phyloP scores from a whole-genome alignment of 306 rosid species.

The Cucurbita moschata region DNA sequence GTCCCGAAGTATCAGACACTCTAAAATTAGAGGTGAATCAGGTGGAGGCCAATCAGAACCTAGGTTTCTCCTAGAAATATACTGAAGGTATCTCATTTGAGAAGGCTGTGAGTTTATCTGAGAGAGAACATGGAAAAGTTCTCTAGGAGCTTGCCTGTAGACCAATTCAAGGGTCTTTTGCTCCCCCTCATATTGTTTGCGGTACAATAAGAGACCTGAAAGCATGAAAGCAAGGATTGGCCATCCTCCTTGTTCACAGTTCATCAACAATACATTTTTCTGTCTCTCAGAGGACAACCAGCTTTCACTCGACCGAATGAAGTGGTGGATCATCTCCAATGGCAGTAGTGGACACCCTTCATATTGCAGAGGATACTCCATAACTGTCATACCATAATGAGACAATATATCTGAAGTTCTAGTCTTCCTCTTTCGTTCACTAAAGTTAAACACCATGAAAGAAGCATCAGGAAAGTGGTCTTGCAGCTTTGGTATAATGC shows the following conservation, averaged over 20 bases:
- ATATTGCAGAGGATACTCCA: slow-evolving; percentile 80
- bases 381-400: slow-evolving; percentile 92
- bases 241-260: slow-evolving; percentile 98
- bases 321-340: slow-evolving; percentile 90
- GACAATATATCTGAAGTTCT: slow-evolving; percentile 68
- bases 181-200: slow-evolving; percentile 88
- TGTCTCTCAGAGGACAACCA: slow-evolving; percentile 95
- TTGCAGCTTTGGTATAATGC: slow-evolving; percentile 82
- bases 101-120: slow-evolving; percentile 89
- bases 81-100: slow-evolving; percentile 94
- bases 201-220: slow-evolving; percentile 70
- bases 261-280: slow-evolving; percentile 87
- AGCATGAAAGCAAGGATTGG: slow-evolving; percentile 98
- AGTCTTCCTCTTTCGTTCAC: slow-evolving; percentile 75
- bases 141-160: slow-evolving; percentile 94
- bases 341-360: slow-evolving; percentile 87
- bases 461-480: slow-evolving; percentile 89
- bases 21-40: slow-evolving; percentile 67
- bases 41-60: slow-evolving; percentile 89
- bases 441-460: slow-evolving; percentile 89
- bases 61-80: slow-evolving; percentile 79
- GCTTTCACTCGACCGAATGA: slow-evolving; percentile 94
- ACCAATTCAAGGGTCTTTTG: slow-evolving; percentile 95
- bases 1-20: slow-evolving; percentile 69
- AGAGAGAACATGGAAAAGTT: slow-evolving; percentile 68